These are phyloP conservation scores for Saccharomycopsis synnaedendra DNA, from an alignment of 805 yeast genomes.

Conservation along the genomic window DNA sequence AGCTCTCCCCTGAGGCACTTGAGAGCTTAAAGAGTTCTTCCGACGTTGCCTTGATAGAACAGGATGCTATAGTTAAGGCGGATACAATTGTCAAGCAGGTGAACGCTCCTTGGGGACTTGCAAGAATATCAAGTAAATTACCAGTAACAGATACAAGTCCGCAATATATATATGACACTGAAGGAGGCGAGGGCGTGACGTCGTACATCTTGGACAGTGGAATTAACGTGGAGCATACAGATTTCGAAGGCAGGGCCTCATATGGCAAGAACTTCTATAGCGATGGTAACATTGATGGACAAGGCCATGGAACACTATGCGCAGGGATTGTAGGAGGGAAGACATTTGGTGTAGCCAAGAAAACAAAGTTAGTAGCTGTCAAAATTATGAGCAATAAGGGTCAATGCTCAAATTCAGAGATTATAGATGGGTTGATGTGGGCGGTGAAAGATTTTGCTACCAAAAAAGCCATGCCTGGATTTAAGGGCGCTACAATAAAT, in stretches of 20 bases:
- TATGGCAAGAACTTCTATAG: conserved; percentile 47
- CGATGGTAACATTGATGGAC: conserved; percentile 37
- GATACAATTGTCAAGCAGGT: conserved; percentile 31
- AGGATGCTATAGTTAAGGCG: conserved; percentile 38
- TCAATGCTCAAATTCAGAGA: conserved; percentile 48
- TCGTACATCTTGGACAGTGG: conserved; percentile 48
- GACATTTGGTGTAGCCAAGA: conserved; percentile 50
- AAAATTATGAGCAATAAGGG: conserved; percentile 50
- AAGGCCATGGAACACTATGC: conserved; percentile 60
- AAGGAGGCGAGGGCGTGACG: conserved; percentile 50
- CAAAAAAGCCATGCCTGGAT: conserved; percentile 30
- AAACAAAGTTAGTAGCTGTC: conserved; percentile 45
- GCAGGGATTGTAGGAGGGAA: conserved; percentile 53
- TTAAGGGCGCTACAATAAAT: conserved; percentile 56
- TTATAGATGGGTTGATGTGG: conserved; percentile 49
- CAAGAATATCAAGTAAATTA: conserved; percentile 54
- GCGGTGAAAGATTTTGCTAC: conserved; percentile 37
- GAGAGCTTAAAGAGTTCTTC: conserved; percentile 61
- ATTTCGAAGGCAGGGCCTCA: conserved; percentile 46
- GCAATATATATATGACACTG: conserved; percentile 40
- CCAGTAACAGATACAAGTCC: conserved; percentile 29
- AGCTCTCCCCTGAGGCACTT: conserved; percentile 61
- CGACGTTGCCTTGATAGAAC: conserved; percentile 51
- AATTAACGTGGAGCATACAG: conserved; percentile 39
- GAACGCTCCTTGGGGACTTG: conserved; percentile 67